phyloP scores from a whole-genome alignment of 192 early-diverging fungal genomes.

The Backusella tarrabulga region DNA sequence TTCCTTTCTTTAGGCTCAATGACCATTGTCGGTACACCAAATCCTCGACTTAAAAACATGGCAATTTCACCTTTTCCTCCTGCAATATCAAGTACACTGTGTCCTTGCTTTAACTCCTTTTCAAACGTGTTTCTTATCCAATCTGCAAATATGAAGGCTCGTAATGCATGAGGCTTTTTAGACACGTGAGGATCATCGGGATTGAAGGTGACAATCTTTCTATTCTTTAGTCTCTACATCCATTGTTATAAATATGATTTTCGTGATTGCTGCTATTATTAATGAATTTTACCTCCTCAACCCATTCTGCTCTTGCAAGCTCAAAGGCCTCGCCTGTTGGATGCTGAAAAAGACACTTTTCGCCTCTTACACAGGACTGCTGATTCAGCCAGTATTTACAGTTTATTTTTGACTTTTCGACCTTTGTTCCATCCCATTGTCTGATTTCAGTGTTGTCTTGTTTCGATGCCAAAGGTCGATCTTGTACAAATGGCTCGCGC shows the following conservation, averaged over 20 bases:
- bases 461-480: neutral
- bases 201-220: slow-evolving; percentile 38
- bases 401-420: slow-evolving; percentile 3
- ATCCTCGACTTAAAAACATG: slow-evolving; percentile 43
- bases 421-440: neutral
- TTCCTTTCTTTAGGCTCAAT: slow-evolving; percentile 49
- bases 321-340: slow-evolving; percentile 28
- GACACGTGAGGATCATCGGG: slow-evolving; percentile 42
- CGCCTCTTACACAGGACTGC: slow-evolving; percentile 20
- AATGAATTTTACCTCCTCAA: slow-evolving; percentile 29
- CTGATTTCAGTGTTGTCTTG: neutral
- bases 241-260: neutral
- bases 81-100: slow-evolving; percentile 49
- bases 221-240: slow-evolving; percentile 35
- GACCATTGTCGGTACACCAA: slow-evolving; percentile 44
- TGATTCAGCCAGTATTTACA: slow-evolving; percentile 42
- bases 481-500: slow-evolving; percentile 5
- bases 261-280: neutral
- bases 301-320: slow-evolving; percentile 33
- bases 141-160: slow-evolving; percentile 54
- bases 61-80: slow-evolving; percentile 54
- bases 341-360: slow-evolving; percentile 32
- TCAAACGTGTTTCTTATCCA: slow-evolving; percentile 49
- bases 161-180: slow-evolving; percentile 48
- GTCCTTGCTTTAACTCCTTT: neutral